phyloP scores from a whole-genome alignment of 257 asterid genomes.

The Striga asiatica region DNA sequence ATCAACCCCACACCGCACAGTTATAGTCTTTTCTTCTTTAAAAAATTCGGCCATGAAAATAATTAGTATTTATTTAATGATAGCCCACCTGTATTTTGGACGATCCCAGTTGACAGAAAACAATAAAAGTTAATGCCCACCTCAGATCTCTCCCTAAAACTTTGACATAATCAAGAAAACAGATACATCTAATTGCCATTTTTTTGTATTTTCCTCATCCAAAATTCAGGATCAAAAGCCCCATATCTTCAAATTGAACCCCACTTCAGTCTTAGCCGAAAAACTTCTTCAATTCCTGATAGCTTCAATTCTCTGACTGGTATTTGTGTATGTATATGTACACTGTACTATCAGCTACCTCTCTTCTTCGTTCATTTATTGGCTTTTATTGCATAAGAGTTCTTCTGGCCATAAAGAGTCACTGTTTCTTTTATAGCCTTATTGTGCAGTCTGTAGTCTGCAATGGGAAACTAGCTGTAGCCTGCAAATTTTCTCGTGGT shows the following conservation, averaged over 20 bases:
- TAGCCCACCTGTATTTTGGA: conserved; percentile 18
- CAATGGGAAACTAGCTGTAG: neutral
- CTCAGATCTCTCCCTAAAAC: conserved; percentile 53
- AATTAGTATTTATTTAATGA: neutral
- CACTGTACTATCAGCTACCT: neutral
- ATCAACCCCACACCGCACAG: too few relatives aligned
- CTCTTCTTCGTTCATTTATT: conserved; percentile 21
- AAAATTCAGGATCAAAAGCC: conserved; percentile 6
- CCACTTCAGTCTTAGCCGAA: conserved; percentile 10
- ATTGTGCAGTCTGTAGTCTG: neutral
- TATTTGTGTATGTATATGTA: conserved; percentile 9
- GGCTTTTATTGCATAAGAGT: conserved; percentile 4
- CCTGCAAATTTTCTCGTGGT: too few relatives aligned
- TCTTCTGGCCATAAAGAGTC: neutral
- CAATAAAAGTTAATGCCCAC: conserved; percentile 20
- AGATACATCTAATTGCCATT: conserved; percentile 18
- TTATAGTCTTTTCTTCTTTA: too few relatives aligned
- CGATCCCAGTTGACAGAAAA: conserved; percentile 11
- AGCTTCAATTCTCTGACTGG: conserved; percentile 15
- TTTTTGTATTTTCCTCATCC: neutral
- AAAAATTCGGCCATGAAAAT: too few relatives aligned
- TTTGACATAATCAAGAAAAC: conserved; percentile 44
- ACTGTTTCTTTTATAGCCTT: neutral
- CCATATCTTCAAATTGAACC: conserved; percentile 8
- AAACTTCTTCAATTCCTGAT: conserved; percentile 18